Evolutionary conservation across 768 basidiomycete species (phyloP).

Genomic region (Tricholoma sp.): DNA sequence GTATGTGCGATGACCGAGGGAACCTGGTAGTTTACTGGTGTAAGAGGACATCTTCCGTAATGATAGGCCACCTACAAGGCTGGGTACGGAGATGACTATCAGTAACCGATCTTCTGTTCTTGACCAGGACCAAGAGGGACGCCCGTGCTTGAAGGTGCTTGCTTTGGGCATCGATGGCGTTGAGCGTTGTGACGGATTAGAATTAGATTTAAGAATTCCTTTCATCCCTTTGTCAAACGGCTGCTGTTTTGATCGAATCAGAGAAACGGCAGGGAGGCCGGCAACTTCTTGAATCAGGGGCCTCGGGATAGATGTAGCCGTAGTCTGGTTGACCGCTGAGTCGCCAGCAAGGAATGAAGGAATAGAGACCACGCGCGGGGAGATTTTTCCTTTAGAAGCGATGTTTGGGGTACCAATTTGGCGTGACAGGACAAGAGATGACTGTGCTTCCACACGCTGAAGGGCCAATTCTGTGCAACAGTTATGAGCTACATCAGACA

Average conservation of each 20-base stretch:
- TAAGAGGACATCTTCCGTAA: not conserved
- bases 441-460: conserved; percentile 62
- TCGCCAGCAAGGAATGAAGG: conserved; percentile 36
- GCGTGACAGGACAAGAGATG: conserved; percentile 56
- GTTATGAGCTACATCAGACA: not conserved
- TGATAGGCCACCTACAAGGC: conserved; percentile 41
- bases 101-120: conserved; percentile 36
- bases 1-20: conserved; percentile 38
- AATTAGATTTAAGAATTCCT: conserved; percentile 38
- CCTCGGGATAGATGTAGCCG: conserved; percentile 16
- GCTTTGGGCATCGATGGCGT: not conserved
- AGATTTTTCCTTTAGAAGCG: conserved; percentile 64
- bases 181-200: conserved; percentile 7
- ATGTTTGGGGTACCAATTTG: conserved; percentile 74
- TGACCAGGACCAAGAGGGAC: conserved; percentile 50
- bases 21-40: conserved; percentile 31
- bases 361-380: conserved; percentile 51
- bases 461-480: conserved; percentile 53
- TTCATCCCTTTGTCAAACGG: conserved; percentile 22
- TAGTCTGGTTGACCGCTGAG: conserved; percentile 7
- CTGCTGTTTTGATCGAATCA: conserved; percentile 1
- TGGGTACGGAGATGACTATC: conserved; percentile 50
- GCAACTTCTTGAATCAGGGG: conserved; percentile 51
- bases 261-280: not conserved
- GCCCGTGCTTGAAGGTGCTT: conserved; percentile 17